A percentile compares a stretch with the other conserved stretches of the same genome.
Conservation (phyloP, 1,284 basidiomycete genomes). For the Ustilago vetiveriae region DNA sequence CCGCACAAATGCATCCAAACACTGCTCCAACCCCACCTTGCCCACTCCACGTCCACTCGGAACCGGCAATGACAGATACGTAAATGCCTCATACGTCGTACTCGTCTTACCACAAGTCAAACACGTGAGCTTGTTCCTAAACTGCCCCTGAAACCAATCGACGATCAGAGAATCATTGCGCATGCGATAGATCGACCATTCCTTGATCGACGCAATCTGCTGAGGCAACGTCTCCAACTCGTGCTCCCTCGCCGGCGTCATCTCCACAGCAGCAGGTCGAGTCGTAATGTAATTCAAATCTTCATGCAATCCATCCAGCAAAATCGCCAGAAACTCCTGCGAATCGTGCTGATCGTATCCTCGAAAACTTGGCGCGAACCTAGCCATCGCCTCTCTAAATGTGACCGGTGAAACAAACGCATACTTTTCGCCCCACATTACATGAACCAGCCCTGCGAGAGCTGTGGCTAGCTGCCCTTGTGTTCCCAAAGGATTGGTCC, state of each 20-base stretch:
- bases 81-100: constrained; percentile 85
- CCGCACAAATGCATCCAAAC: constrained; percentile 89
- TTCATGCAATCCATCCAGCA: constrained; percentile 56
- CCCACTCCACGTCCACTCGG: constrained; percentile 71
- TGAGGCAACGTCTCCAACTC: constrained; percentile 77
- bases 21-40: constrained; percentile 80
- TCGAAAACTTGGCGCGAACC: constrained; percentile 61
- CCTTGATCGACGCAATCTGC: constrained; percentile 69
- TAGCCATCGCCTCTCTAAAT: constrained; percentile 77
- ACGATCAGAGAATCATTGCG: constrained; percentile 60
- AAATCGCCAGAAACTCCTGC: constrained; percentile 54
- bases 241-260: constrained; percentile 58
- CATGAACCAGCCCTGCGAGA: constrained; percentile 83
- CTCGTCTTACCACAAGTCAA: constrained; percentile 75
- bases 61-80: constrained; percentile 64
- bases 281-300: constrained; percentile 55
- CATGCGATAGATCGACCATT: constrained; percentile 61
- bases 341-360: constrained; percentile 63
- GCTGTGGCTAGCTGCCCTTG: constrained; percentile 84
- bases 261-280: constrained; percentile 55
- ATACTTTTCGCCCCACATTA: constrained; percentile 88
- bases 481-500: constrained; percentile 85
- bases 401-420: constrained; percentile 83
- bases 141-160: constrained; percentile 62
- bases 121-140: constrained; percentile 65